Base-by-base conservation (phyloP, 805 yeast genomes). In the Cyberlindnera galapagoensis region DNA sequence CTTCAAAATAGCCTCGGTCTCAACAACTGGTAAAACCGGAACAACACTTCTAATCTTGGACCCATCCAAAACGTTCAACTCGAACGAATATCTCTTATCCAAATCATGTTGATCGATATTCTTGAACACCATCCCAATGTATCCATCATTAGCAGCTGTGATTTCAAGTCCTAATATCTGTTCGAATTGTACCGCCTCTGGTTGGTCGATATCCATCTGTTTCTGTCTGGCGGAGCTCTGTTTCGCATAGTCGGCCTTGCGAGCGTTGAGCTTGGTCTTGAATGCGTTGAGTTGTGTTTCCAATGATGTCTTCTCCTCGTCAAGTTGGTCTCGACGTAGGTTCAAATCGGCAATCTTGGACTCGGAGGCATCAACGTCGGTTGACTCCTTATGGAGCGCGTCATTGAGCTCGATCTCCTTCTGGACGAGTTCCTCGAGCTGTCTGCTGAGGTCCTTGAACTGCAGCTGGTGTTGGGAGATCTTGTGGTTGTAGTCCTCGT, bases 131-230 rank as follows among this genome's bases (percentile, higher is more conserved):
- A 79, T 72, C 36, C 54, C 56, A 26, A 79, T 48, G 21, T 64
- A 42, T 33, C 69, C 73, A 7, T 63, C 67, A 13, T 57, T 53
- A 2, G 71, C 52, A 4, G 75, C 76, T 34, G 70, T 74, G 13
- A 79, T 65, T 21, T 59, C 57, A 35, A 79, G 48, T 1, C 86
- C 85, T 26, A 76, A 55, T 30, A 73, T 56, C 23, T 59, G 52
- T 39, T 78, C 82, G 53, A 67, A 74, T 24, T 67, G 59, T 12
- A 56, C 35, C 24, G 74, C 57, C 46, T 78, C 84, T 0, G 75
- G 74, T 11, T 58, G 56, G 36, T 76, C 75, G 24, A 57, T 59
- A 18, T 57, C 58, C 7, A 65, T 56, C 45, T 78, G 83, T 8
- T 47, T 39, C 13, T 53, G 51, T 21, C 73, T 47, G 22, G 57